Evolutionary conservation across 176 grass and related monocot genomes (phyloP), one percentile per base, ranked within the genome.

Genomic region (Bothriochloa decipiens): DNA sequence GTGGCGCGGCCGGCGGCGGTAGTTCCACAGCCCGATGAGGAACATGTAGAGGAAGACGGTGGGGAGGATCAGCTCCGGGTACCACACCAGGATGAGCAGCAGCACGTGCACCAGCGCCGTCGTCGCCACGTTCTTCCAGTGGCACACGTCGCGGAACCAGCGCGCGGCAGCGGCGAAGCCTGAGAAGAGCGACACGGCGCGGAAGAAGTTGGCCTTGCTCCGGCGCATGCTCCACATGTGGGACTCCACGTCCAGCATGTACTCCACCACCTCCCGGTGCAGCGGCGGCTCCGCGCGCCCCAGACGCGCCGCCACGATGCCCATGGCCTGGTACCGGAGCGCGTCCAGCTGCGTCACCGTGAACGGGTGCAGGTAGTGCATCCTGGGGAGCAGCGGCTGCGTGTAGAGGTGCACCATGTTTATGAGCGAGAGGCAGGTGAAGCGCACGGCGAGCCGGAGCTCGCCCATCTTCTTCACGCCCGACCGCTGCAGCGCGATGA

Each of bases 381-480:
- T 98, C 76, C 61, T 80, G 3, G 95, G 95, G 0, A 98, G 88
- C 29, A 98, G 77, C 16, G 95, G 95, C 68, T 95, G 95, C 75
- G 90, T 83, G 86, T 98, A 95, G 0, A 95, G 82, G 82, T 97
- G 88, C 75, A 97, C 68, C 92, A 94, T 97, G 80, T 94, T 92
- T 53, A 91, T 27, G 62, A 97, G 70, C 3, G 95, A 97, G 2
- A 93, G 75, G 63, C 92, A 90, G 65, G 95, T 95, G 89, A 98
- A 93, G 23, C 95, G 85, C 68, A 98, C 64, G 11, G 95, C 95
- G 3, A 98, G 91, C 1, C 90, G 91, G 63, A 98, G 88, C 84
- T 98, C 95, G 7, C 95, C 95, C 92, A 93, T 98, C 93, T 95
- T 98, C 95, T 98, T 98, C 13, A 98, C 92, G 17, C 95, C 95